phyloP scores from a whole-genome alignment of 2,329 filamentous ascomycete genomes.

The Periconia sp. region DNA sequence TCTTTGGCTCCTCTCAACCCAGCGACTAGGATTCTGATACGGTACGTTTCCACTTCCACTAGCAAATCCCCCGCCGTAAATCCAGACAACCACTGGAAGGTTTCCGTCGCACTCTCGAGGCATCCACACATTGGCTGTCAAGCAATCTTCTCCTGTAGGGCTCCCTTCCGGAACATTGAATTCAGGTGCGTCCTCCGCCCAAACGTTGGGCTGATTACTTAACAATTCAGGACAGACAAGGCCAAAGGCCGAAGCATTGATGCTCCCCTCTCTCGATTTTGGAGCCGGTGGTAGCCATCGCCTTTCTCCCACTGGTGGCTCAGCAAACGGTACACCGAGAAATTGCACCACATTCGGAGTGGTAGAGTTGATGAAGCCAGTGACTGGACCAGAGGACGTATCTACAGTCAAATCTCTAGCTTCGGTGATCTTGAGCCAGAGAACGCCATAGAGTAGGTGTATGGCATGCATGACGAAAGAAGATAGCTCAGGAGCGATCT shows the following conservation, averaged over 20 bases:
- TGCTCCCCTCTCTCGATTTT: slow-evolving; percentile 8
- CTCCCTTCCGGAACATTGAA: slow-evolving; percentile 6
- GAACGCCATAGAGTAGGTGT: too few relatives aligned
- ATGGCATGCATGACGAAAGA: too few relatives aligned
- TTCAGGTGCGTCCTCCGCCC: slow-evolving; percentile 17
- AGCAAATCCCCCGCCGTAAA: slow-evolving; percentile 56
- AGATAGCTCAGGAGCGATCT: too few relatives aligned
- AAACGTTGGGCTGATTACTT: slow-evolving; percentile 19
- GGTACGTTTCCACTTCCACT: slow-evolving; percentile 54
- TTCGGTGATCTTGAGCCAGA: not conserved
- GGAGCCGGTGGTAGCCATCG: slow-evolving; percentile 31
- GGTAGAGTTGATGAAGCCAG: slow-evolving; percentile 34
- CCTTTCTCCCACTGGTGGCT: slow-evolving; percentile 27
- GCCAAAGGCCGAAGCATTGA: slow-evolving; percentile 16
- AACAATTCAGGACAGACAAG: not conserved
- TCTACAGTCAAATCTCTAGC: slow-evolving; percentile 11
- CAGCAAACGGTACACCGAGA: slow-evolving; percentile 35
- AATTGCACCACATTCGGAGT: slow-evolving; percentile 39
- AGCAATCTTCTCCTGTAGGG: slow-evolving; percentile 50
- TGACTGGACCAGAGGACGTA: slow-evolving; percentile 19
- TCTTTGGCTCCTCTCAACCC: slow-evolving; percentile 42
- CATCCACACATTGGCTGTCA: slow-evolving; percentile 54
- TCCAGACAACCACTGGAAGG: slow-evolving; percentile 54
- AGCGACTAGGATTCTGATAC: slow-evolving; percentile 37
- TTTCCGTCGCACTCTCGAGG: slow-evolving; percentile 29